phyloP scores from a whole-genome alignment of 2,329 filamentous ascomycete species.

The Dactylella cylindrospora region DNA sequence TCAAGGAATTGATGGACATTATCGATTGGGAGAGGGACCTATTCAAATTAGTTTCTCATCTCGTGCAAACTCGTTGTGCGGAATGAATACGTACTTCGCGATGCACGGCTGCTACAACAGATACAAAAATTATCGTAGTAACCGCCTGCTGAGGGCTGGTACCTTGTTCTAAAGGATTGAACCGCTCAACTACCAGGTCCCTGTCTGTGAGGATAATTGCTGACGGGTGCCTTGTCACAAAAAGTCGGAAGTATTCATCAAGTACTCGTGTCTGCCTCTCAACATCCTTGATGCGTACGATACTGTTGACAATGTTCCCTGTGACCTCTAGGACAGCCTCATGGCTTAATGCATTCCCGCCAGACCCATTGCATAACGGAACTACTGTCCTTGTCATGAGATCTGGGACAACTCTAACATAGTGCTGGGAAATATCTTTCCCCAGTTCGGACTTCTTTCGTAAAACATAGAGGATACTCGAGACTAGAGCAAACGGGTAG shows the following conservation, averaged over 20 bases:
- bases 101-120: constrained; percentile 45
- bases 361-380: constrained; percentile 52
- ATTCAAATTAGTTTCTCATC: constrained; percentile 2
- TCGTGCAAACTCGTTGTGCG: neutral
- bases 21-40: constrained; percentile 45
- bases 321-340: constrained; percentile 61
- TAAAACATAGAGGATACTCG: constrained; percentile 65
- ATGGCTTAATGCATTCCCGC: constrained; percentile 55
- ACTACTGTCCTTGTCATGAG: constrained; percentile 47
- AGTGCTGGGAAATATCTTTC: constrained; percentile 55
- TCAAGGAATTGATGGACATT: constrained; percentile 50
- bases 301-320: constrained; percentile 63
- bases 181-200: constrained; percentile 45
- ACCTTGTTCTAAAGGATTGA: constrained; percentile 44
- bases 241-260: constrained; percentile 60
- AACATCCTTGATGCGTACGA: constrained; percentile 60
- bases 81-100: constrained; percentile 44
- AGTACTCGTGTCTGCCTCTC: constrained; percentile 59
- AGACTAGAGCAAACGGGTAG: constrained; percentile 63
- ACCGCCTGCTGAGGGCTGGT: constrained; percentile 31
- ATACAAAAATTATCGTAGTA: constrained; percentile 46
- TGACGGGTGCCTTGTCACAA: constrained; percentile 52
- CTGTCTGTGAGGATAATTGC: constrained; percentile 51
- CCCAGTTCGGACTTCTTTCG: constrained; percentile 56
- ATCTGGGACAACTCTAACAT: constrained; percentile 57